phyloP scores from a whole-genome alignment of 331 rosid species.

The Pyrus hybrid region DNA sequence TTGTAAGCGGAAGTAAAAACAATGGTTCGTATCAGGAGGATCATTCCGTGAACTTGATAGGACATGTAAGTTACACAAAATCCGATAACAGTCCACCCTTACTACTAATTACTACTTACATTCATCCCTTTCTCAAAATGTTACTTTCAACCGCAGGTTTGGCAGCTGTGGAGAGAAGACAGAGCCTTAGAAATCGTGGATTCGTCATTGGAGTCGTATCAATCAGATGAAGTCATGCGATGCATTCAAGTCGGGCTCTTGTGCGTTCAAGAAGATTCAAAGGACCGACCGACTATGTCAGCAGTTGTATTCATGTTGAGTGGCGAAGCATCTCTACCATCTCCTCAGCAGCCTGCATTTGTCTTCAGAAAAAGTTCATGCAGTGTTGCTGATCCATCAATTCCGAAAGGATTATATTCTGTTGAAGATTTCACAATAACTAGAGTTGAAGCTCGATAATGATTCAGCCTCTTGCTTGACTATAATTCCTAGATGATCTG shows the following conservation, averaged over 20 bases:
- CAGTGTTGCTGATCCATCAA: background rate
- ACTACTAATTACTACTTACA: background rate
- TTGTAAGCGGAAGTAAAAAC: conserved; percentile 28
- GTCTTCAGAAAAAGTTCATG: background rate
- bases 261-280: background rate
- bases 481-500: no score
- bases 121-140: background rate
- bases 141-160: conserved; percentile 12
- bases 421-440: background rate
- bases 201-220: background rate
- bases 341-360: conserved; percentile 20
- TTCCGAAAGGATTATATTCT: background rate
- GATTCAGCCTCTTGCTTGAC: background rate
- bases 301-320: conserved; percentile 20
- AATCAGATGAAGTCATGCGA: conserved; percentile 15
- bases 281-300: conserved; percentile 14
- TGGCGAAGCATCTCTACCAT: conserved; percentile 12
- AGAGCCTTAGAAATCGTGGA: conserved; percentile 21
- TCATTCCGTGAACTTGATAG: conserved; percentile 19
- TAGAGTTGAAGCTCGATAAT: conserved; percentile 21
- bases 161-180: conserved; percentile 25
- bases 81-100: no score
- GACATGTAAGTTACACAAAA: conserved; percentile 15
- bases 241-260: conserved; percentile 23
- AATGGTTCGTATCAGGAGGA: conserved; percentile 11